Conservation (phyloP, 2,329 filamentous ascomycete species). For the Fusarium sterilihyphosum region DNA sequence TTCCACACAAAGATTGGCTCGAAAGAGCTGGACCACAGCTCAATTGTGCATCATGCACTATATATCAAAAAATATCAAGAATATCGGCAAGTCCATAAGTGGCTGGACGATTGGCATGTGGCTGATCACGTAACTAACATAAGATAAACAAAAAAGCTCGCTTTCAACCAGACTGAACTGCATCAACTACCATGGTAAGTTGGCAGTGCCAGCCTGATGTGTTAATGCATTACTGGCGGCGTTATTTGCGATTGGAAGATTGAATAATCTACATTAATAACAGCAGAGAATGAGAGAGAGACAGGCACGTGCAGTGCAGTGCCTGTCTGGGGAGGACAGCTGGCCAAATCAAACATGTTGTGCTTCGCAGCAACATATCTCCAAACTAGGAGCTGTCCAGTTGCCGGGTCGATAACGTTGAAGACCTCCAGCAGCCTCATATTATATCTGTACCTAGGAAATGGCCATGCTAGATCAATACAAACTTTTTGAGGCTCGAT, state of each 20-base stretch:
- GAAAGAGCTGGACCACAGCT: constrained; percentile 9
- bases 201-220: constrained; percentile 20
- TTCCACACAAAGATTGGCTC: constrained; percentile 17
- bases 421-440: constrained; percentile 19
- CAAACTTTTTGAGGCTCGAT: constrained; percentile 32
- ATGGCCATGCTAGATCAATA: constrained; percentile 47
- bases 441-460: constrained; percentile 44
- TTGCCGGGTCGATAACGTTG: neutral
- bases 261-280: constrained; percentile 39
- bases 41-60: constrained; percentile 11
- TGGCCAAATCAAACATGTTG: neutral
- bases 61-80: neutral
- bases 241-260: constrained; percentile 23
- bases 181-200: constrained; percentile 24
- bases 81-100: constrained; percentile 28
- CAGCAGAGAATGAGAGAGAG: constrained; percentile 2
- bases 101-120: constrained; percentile 14
- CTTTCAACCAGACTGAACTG: constrained; percentile 22
- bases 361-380: neutral
- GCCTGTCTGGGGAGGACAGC: constrained; percentile 5
- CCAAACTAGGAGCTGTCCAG: constrained; percentile 5
- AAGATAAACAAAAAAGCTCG: constrained; percentile 23
- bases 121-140: constrained; percentile 31
- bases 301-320: constrained; percentile 11
- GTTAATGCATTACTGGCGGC: constrained; percentile 25